Conservation (phyloP, 1,284 basidiomycete species). For the Leccinum huronense region DNA sequence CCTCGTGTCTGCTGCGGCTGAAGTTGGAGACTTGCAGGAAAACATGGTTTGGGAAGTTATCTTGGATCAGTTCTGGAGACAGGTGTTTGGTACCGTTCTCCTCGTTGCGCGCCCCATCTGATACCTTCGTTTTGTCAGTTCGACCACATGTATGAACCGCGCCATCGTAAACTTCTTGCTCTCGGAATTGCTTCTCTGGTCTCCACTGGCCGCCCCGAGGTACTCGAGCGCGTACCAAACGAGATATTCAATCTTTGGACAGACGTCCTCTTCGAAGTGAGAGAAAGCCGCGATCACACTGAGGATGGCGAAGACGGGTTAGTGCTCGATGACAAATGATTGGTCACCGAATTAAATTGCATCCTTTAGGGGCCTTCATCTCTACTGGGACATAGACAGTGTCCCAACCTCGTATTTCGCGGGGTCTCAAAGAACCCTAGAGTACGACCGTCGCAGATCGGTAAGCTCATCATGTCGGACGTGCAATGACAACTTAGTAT, state of each 20-base stretch:
- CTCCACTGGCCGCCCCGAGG: constrained; percentile 64
- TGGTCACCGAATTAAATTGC: constrained; percentile 1
- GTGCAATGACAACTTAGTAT: constrained; percentile 12
- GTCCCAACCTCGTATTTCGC: constrained; percentile 57
- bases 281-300: constrained; percentile 55
- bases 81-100: constrained; percentile 43
- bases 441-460: constrained; percentile 65
- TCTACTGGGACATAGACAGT: constrained; percentile 67
- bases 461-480: constrained; percentile 41
- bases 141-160: constrained; percentile 79
- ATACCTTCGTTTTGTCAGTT: constrained; percentile 51
- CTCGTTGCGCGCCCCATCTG: neutral
- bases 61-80: constrained; percentile 78
- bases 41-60: constrained; percentile 58
- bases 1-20: constrained; percentile 60
- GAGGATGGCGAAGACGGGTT: constrained; percentile 41
- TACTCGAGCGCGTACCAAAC: constrained; percentile 64
- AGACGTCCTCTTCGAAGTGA: constrained; percentile 86
- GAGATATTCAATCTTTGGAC: constrained; percentile 89
- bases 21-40: constrained; percentile 48
- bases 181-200: constrained; percentile 74
- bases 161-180: constrained; percentile 68
- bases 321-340: constrained; percentile 1
- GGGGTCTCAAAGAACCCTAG: constrained; percentile 60
- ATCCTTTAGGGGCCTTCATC: constrained; percentile 38